These are phyloP conservation scores for Wallacemonas sp. DNA, from an alignment of 208 protist species.

Conservation along the genomic window DNA sequence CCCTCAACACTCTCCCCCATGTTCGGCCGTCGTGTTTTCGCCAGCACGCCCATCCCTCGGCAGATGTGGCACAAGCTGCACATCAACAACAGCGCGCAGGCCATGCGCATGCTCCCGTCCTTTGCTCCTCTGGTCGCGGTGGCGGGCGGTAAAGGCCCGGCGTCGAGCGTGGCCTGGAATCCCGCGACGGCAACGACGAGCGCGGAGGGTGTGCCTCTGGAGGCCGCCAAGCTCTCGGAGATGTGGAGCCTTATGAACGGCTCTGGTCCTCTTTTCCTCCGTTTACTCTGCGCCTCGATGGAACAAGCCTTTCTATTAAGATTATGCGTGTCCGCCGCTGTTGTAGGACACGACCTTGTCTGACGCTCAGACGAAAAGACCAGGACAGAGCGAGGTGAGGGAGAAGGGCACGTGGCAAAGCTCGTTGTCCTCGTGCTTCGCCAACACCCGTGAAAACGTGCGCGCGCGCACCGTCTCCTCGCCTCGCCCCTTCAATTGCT, in stretches of 20 bases:
- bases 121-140: slow-evolving; percentile 44
- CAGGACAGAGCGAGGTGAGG: too few relatives aligned
- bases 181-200: not conserved
- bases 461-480: too few relatives aligned
- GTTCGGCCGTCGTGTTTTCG: slow-evolving; percentile 85
- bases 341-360: not conserved
- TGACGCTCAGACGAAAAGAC: not conserved
- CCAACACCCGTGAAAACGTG: too few relatives aligned
- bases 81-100: slow-evolving; percentile 66
- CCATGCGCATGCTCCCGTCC: slow-evolving; percentile 58
- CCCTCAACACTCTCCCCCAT: slow-evolving; percentile 41
- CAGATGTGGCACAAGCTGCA: slow-evolving; percentile 66
- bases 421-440: too few relatives aligned
- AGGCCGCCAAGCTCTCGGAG: not conserved
- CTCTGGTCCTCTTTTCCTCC: not conserved
- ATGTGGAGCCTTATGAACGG: slow-evolving; percentile 11
- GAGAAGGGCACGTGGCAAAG: too few relatives aligned
- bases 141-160: slow-evolving; percentile 13
- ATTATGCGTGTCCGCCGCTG: not conserved
- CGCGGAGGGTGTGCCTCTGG: not conserved
- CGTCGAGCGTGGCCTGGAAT: not conserved
- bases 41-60: slow-evolving; percentile 71
- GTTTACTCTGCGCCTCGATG: slow-evolving; percentile 6
- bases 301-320: slow-evolving; percentile 13
- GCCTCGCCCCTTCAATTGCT: too few relatives aligned